Base-by-base conservation (phyloP, 2,329 filamentous ascomycete species). In the Verticillium isaacii region DNA sequence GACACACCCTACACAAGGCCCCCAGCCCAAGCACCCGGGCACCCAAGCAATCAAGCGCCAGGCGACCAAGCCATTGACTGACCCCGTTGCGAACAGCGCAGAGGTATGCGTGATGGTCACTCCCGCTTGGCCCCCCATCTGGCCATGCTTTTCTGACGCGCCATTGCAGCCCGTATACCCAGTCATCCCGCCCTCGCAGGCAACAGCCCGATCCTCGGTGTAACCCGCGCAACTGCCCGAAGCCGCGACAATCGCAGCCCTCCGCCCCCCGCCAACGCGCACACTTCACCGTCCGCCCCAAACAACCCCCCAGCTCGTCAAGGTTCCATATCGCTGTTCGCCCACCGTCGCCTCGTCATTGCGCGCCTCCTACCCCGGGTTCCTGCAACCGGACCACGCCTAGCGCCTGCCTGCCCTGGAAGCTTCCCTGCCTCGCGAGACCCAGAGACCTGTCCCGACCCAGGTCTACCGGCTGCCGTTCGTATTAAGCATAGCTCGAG, bases 81-180 rank as follows among this genome's bases (percentile, higher is more conserved):
- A 29, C 29, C 29, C 34, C 23, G 9, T n/a, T 19, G 45, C 45
- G n/a, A 52, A 52, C 45, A 52, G n/a, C 19, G 23, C 9, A 52
- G 41, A 23, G 45, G 45, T 50, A 50, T 3, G 45, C 45, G n/a
- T 50, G 5, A 50, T 23, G 45, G 45, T 50, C 19, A 50, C 45
- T 50, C 45, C 45, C 45, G 45, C 45, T 50, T 50, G 45, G 37
- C 37, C 45, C 45, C 17, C 45, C 17, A n/a, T 50, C 45, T 23
- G 45, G 45, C 45, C 45, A 12, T 50, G 45, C 62, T 66, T 66
- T 66, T 74, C 74, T 76, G 72, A 76, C 74, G 72, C 73, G 72
- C 70, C 68, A 73, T 66, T 74, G 72, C 74, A 76, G 74, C 70
- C 63, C 60, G 60, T 62, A 60, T 55, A 56, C 60, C 61, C 57